Evolutionary conservation across 192 early-diverging fungal species (phyloP).

Genomic region (Coemansia sp.): DNA sequence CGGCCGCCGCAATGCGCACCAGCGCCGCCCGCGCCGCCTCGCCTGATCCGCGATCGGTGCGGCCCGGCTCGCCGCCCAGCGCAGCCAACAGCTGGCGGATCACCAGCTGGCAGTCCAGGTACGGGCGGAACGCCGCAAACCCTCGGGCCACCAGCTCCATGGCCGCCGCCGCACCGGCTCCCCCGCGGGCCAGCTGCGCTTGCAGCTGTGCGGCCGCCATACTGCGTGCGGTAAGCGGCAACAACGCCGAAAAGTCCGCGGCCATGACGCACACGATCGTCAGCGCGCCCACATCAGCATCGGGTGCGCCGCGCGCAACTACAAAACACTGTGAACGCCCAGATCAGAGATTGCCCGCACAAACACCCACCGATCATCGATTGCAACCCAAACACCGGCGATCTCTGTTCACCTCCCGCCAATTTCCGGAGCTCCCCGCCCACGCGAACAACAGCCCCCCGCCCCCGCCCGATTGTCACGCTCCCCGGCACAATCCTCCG

Average conservation of each 20-base stretch:
- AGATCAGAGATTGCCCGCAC: background rate
- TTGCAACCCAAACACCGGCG: background rate
- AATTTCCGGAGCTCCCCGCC: background rate
- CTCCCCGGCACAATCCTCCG: background rate
- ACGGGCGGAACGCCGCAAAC: conserved; percentile 36
- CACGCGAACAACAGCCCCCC: background rate
- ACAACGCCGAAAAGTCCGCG: conserved; percentile 34
- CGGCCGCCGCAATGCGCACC: conserved; percentile 26
- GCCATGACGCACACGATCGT: conserved; percentile 46
- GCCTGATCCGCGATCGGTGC: background rate
- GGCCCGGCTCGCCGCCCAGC: conserved; percentile 17
- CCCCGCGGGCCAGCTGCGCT: conserved; percentile 13
- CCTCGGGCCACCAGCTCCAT: conserved; percentile 45
- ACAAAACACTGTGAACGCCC: conserved; percentile 5
- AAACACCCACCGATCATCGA: background rate
- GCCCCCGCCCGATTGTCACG: background rate
- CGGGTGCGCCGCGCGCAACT: conserved; percentile 34
- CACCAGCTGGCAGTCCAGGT: conserved; percentile 36
- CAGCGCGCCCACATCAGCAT: conserved; percentile 27
- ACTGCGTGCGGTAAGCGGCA: conserved; percentile 42
- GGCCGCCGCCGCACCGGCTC: conserved; percentile 7
- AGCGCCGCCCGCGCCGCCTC: conserved; percentile 34
- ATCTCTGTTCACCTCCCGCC: background rate
- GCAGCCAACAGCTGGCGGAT: conserved; percentile 24
- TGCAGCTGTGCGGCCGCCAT: conserved; percentile 44